These are phyloP conservation scores for Puccinia sorghi DNA, from an alignment of 1,284 basidiomycete species.

Conservation along the genomic window DNA sequence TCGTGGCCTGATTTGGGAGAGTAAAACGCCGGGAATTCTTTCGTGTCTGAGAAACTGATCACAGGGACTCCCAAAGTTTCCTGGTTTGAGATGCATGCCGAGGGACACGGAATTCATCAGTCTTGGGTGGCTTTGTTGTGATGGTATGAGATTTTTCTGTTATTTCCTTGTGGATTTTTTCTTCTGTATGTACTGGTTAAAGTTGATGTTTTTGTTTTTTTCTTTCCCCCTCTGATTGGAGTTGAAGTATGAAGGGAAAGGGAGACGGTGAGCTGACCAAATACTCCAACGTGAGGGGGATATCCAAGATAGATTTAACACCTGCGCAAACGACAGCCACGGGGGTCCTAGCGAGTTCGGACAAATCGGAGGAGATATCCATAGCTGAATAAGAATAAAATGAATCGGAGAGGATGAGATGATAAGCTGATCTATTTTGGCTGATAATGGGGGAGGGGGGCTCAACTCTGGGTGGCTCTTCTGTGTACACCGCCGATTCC, in stretches of 20 bases:
- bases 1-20: constrained; percentile 77
- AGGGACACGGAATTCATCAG: no score
- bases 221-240: no score
- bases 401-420: not conserved
- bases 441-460: no score
- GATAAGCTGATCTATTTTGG: no score
- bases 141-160: no score
- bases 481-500: constrained; percentile 84
- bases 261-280: constrained; percentile 60
- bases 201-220: no score
- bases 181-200: no score
- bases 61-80: constrained; percentile 97
- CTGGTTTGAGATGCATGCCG: no score
- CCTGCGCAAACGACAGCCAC: constrained; percentile 91
- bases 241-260: not conserved
- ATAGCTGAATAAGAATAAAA: constrained; percentile 65
- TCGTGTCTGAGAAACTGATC: constrained; percentile 71
- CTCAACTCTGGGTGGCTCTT: constrained; percentile 75
- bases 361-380: constrained; percentile 90
- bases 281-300: constrained; percentile 87
- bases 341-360: constrained; percentile 72
- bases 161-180: no score
- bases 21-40: constrained; percentile 94
- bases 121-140: no score
- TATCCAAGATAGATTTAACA: constrained; percentile 92